Conservation (phyloP, 2,329 filamentous ascomycete genomes). For the Aureobasidium lini region DNA sequence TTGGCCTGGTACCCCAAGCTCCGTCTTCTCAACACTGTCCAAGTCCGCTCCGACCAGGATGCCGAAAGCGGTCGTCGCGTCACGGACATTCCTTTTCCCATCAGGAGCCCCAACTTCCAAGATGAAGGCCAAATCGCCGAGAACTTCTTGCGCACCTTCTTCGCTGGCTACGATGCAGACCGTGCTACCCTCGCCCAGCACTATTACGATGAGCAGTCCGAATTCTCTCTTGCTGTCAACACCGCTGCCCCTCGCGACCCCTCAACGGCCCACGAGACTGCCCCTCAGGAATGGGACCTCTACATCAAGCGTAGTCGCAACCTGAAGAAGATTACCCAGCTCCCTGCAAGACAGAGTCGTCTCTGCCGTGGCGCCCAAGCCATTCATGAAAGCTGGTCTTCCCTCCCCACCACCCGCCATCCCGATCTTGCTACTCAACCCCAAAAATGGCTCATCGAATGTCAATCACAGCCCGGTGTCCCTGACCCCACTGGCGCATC, state of each 20-base stretch:
- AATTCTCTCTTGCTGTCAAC: conserved; percentile 70
- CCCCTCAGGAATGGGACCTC: conserved; percentile 56
- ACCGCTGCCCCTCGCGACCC: conserved; percentile 48
- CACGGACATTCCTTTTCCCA: conserved; percentile 53
- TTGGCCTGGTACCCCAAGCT: conserved; percentile 78
- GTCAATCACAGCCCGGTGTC: conserved; percentile 64
- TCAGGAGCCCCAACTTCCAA: conserved; percentile 59
- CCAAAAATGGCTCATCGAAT: conserved; percentile 75
- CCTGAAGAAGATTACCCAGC: conserved; percentile 59
- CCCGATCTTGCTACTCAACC: conserved; percentile 60
- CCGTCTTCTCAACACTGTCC: conserved; percentile 64
- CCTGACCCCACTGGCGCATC: conserved; percentile 60
- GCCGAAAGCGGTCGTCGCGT: conserved; percentile 49
- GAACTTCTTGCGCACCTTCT: conserved; percentile 67
- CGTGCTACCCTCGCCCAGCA: conserved; percentile 53
- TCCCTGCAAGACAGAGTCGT: conserved; percentile 55
- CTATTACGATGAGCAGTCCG: conserved; percentile 69
- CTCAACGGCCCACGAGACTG: conserved; percentile 25
- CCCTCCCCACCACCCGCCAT: conserved; percentile 66
- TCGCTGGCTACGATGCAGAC: conserved; percentile 65
- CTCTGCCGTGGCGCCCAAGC: conserved; percentile 56
- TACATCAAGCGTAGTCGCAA: conserved; percentile 78
- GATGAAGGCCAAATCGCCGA: conserved; percentile 70
- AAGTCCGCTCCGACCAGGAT: conserved; percentile 66
- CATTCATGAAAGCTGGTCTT: conserved; percentile 62